A percentile compares a stretch with the other conserved stretches of the same genome.
These are phyloP conservation scores for Celoporthe dispersa DNA, from an alignment of 2,329 filamentous ascomycete genomes.

Conservation along the genomic window DNA sequence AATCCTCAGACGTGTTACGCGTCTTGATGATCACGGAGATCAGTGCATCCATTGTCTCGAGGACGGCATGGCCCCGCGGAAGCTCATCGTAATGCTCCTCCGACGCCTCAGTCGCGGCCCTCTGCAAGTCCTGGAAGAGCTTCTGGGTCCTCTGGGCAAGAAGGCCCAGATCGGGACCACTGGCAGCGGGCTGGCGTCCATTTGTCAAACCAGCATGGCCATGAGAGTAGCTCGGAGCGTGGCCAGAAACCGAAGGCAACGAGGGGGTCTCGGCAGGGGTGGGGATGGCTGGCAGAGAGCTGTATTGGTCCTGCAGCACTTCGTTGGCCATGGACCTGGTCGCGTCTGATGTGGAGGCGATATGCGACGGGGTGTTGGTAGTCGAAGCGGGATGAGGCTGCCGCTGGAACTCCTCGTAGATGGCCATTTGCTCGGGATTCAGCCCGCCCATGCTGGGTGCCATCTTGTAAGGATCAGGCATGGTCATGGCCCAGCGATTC, in stretches of 20 bases:
- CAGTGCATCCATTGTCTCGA: slow-evolving; percentile 67
- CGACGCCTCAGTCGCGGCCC: slow-evolving; percentile 54
- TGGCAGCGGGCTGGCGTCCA: slow-evolving; percentile 53
- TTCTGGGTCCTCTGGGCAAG: slow-evolving; percentile 62
- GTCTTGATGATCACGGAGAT: slow-evolving; percentile 67
- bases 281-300: slow-evolving; percentile 59
- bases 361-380: slow-evolving; percentile 59
- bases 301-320: slow-evolving; percentile 66
- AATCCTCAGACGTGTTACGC: slow-evolving; percentile 64
- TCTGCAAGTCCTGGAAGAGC: slow-evolving; percentile 60
- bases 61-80: slow-evolving; percentile 55
- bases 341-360: slow-evolving; percentile 62
- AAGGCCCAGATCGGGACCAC: slow-evolving; percentile 48
- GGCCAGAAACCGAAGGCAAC: slow-evolving; percentile 56
- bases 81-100: slow-evolving; percentile 66
- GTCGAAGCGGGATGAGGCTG: slow-evolving; percentile 71
- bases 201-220: slow-evolving; percentile 54
- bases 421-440: slow-evolving; percentile 89
- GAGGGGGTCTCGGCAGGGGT: slow-evolving; percentile 64
- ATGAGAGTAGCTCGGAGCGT: slow-evolving; percentile 60
- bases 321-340: slow-evolving; percentile 67
- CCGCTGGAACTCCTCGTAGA: slow-evolving; percentile 94
- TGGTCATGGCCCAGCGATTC: slow-evolving; percentile 90
- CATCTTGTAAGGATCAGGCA: slow-evolving; percentile 91
- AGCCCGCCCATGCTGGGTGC: slow-evolving; percentile 71